Evolutionary conservation across 306 rosid genomes (phyloP), one percentile per base, ranked within the genome.

Genomic region (Vigna reflexopilosa): DNA sequence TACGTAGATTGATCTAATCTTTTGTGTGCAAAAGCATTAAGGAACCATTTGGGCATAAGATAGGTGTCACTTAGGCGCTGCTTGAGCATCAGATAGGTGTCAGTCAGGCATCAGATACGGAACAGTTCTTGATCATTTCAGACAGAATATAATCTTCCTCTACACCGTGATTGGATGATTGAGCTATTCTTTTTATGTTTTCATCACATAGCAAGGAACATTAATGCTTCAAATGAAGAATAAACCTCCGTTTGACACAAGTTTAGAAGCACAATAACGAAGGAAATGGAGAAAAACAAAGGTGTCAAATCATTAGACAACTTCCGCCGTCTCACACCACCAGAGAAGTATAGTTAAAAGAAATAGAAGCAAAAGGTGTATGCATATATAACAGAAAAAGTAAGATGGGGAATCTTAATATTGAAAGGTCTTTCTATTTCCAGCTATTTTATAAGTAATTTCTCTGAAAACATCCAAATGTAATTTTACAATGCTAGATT

Each of bases 381-480:
- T 17, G 54, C 17, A 13, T 48, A 3, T 17, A 32, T 19, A 49
- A 76, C n/a, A 63, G 63, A 76, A 36, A 49, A 26, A 30, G 58
- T 10, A 74, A 58, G 56, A 45, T 24, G 42, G 54, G 57, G 63
- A 64, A 38, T 63, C 69, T 34, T 63, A 16, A 48, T n/a, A 34
- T 16, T 36, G 38, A 26, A 28, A 12, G 3, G 42, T 34, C 11
- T 26, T 26, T 69, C 65, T 40, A 73, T 47, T n/a, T 63, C 67
- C 76, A n/a, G 32, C 52, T 75, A 54, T 80, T 54, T 9, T 65
- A 17, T 36, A 20, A 49, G 63, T 64, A 70, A 70, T 48, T 47
- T 79, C 48, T 36, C 30, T 47, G 52, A 52, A 40, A 55, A 38
- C 22, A 40, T 34, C 58, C 63, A 64, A 47, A 16, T 57, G 30